Evolutionary conservation across 768 basidiomycete species (phyloP).

Genomic region (Psilocybe azurescens): DNA sequence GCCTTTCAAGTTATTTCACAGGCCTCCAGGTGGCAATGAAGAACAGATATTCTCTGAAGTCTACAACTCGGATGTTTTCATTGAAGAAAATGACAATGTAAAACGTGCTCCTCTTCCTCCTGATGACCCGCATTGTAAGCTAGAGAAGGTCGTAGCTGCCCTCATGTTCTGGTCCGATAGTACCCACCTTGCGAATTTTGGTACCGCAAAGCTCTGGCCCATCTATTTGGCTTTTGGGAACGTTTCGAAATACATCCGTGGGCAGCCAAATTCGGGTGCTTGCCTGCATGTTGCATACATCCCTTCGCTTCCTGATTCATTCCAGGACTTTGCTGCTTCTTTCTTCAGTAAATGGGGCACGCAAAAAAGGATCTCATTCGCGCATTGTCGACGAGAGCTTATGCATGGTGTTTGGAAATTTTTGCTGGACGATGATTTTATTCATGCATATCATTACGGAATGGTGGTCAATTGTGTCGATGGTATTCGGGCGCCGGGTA

Average conservation of each 20-base stretch:
- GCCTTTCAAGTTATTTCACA: too few relatives aligned
- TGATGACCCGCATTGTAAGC: background rate
- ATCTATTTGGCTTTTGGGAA: constrained; percentile 36
- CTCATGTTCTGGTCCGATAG: background rate
- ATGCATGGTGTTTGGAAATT: constrained; percentile 29
- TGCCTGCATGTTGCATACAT: constrained; percentile 42
- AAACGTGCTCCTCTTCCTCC: too few relatives aligned
- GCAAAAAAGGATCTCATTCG: too few relatives aligned
- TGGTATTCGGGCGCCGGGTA: constrained; percentile 31
- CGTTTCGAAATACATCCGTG: constrained; percentile 41
- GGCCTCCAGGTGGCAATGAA: too few relatives aligned
- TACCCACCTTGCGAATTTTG: background rate
- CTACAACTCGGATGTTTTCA: too few relatives aligned
- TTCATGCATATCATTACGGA: constrained; percentile 36
- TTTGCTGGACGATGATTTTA: constrained; percentile 37
- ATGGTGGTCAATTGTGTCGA: constrained; percentile 37
- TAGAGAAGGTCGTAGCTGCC: background rate
- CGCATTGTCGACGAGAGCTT: too few relatives aligned
- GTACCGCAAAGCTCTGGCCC: constrained; percentile 30
- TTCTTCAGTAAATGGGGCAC: too few relatives aligned
- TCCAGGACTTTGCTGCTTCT: too few relatives aligned
- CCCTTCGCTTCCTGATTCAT: constrained; percentile 18
- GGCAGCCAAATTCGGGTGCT: constrained; percentile 29
- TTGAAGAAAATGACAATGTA: too few relatives aligned
- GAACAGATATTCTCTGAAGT: too few relatives aligned